These are phyloP conservation scores for Xylaria sp. DNA, from an alignment of 495 filamentous ascomycete genomes.

Conservation along the genomic window DNA sequence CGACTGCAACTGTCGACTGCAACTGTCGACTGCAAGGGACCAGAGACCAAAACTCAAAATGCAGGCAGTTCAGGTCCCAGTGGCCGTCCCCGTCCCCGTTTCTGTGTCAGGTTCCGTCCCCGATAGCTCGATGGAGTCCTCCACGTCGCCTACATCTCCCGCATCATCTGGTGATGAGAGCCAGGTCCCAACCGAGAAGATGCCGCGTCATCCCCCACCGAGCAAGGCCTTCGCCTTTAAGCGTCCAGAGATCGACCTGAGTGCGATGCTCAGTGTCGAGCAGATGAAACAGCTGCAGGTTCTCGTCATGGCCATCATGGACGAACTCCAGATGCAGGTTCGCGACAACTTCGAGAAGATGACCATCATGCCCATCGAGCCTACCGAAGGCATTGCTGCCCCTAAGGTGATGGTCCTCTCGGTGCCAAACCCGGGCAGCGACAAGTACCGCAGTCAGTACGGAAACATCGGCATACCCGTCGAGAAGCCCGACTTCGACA, in stretches of 20 bases:
- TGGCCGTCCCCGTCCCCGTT: background rate
- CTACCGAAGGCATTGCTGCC: slow-evolving; percentile 34
- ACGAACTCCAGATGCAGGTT: slow-evolving; percentile 57
- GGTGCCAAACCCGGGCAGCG: slow-evolving; percentile 36
- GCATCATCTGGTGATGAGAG: slow-evolving; percentile 36
- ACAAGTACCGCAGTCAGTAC: slow-evolving; percentile 36
- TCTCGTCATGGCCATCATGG: slow-evolving; percentile 53
- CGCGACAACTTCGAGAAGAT: slow-evolving; percentile 54
- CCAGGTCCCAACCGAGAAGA: slow-evolving; percentile 25
- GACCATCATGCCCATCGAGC: slow-evolving; percentile 24
- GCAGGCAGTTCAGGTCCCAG: background rate
- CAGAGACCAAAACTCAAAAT: slow-evolving; percentile 17
- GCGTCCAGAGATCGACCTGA: slow-evolving; percentile 34
- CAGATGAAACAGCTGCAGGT: slow-evolving; percentile 36
- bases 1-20: background rate
- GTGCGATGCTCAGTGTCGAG: slow-evolving; percentile 28
- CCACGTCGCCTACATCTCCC: slow-evolving; percentile 19
- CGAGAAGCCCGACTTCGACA: slow-evolving; percentile 25
- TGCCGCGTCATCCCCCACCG: slow-evolving; percentile 30
- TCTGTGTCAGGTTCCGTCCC: too few species aligned
- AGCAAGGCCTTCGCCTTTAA: slow-evolving; percentile 27
- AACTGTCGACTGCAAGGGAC: background rate
- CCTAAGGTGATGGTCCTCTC: slow-evolving; percentile 27
- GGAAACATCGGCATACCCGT: slow-evolving; percentile 25
- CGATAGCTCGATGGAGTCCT: slow-evolving; percentile 5